These are phyloP conservation scores for Dactylis glomerata DNA, from an alignment of 176 grass and related monocot species.

Conservation along the genomic window DNA sequence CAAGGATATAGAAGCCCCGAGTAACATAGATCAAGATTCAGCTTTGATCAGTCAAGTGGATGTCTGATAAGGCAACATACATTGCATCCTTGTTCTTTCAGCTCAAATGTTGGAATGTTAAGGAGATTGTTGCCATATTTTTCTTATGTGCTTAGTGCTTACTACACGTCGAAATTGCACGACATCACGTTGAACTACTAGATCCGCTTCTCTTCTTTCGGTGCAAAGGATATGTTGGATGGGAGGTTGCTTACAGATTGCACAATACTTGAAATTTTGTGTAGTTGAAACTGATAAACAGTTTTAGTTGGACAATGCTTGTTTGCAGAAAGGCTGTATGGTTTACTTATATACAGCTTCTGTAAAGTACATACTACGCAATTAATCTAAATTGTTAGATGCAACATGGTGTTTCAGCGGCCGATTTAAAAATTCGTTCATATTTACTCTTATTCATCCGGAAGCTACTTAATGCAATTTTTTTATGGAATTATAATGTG, in stretches of 20 bases:
- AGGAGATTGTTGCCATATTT: not conserved
- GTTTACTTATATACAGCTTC: not conserved
- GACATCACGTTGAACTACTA: not conserved
- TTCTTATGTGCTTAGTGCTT: not conserved
- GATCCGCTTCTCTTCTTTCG: not conserved
- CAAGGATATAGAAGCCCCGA: constrained; percentile 8
- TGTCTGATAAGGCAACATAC: not conserved
- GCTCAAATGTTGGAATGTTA: not conserved
- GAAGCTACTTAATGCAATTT: not conserved
- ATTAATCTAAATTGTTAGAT: not conserved
- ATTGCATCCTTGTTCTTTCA: not conserved
- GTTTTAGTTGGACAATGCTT: not conserved
- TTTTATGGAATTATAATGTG: not conserved
- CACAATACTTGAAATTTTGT: not conserved
- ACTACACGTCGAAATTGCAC: not conserved
- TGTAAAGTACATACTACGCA: not conserved
- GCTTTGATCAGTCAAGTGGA: constrained; percentile 13
- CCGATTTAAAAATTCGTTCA: not conserved
- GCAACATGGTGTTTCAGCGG: not conserved
- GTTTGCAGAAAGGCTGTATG: not conserved
- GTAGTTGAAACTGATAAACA: not conserved
- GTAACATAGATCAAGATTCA: constrained; percentile 27
- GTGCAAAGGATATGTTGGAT: not conserved
- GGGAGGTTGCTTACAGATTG: not conserved
- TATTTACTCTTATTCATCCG: not conserved